Base-by-base conservation (phyloP, 768 basidiomycete genomes). In the Kwoniella sp. region DNA sequence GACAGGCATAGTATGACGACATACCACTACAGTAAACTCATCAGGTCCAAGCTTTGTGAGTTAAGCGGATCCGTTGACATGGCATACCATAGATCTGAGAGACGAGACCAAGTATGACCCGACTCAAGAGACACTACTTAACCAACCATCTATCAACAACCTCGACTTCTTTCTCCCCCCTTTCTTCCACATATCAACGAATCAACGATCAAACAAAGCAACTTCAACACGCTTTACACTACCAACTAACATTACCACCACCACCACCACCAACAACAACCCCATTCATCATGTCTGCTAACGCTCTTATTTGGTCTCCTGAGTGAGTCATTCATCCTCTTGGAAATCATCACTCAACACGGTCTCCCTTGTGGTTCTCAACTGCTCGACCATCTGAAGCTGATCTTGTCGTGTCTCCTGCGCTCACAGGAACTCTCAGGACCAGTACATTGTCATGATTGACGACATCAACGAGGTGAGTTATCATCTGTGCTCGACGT, bases 381-480 rank as follows among this genome's bases (percentile, higher is more conserved):
- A 10, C 55, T 8, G 12, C 12, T 55, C 29, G 2, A 9, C 19
- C 53, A 2, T 55, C 29, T n/a, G 13, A 26, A 12, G 36, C 36
- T 55, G 22, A 24, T 22, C 2, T 36, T n/a, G 27, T 9, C 55
- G 7, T 22, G 48, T 36, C 55, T 15, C 25, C 5, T 17, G 10
- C 29, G 48, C 7, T 33, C 49, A 33, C 33, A 60, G 58, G 33
- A 53, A 60, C 58, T 60, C 58, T 52, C 50, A 52, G 37, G 58
- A 60, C 26, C 49, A 60, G 29, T 60, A 50, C 67, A 60, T 73
- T 36, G 72, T 76, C 48, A 70, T 72, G 63, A 60, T 76, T 51
- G 74, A 74, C 21, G 75, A 77, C 62, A 58, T 69, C 48, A 61
- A 56, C 37, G 75, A 77, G 65, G 75, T 77, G 67, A 58, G 75